phyloP scores from a whole-genome alignment of 306 rosid genomes.

The Parietaria judaica region DNA sequence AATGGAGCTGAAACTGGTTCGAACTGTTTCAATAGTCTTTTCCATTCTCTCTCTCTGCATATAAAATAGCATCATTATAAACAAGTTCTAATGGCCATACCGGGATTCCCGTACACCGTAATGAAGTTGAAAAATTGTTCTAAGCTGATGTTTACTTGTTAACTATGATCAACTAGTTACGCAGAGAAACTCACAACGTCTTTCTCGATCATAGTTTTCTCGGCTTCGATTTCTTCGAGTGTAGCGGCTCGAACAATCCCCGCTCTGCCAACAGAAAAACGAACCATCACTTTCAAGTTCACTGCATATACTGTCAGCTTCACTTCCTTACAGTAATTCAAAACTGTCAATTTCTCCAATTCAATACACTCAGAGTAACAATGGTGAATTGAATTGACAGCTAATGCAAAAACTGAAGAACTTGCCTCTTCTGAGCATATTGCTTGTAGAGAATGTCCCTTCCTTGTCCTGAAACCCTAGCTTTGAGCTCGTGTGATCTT shows the following conservation, averaged over 20 bases:
- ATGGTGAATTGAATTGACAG: background rate
- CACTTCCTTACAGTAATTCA: too few species aligned
- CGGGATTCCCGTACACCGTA: background rate
- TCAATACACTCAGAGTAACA: background rate
- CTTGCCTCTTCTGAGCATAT: slow-evolving; percentile 38
- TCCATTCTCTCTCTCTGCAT: slow-evolving; percentile 79
- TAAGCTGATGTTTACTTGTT: background rate
- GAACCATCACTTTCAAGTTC: background rate
- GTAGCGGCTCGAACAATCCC: slow-evolving; percentile 67
- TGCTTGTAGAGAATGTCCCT: slow-evolving; percentile 22
- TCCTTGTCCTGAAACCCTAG: slow-evolving; percentile 29
- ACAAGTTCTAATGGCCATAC: background rate
- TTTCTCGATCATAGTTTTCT: slow-evolving; percentile 60
- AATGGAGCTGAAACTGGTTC: slow-evolving; percentile 69
- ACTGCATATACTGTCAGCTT: too few species aligned
- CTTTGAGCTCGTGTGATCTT: slow-evolving; percentile 23
- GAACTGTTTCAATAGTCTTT: slow-evolving; percentile 63
- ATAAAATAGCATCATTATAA: slow-evolving; percentile 1
- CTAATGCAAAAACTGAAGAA: background rate
- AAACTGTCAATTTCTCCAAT: background rate
- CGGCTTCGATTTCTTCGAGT: slow-evolving; percentile 95
- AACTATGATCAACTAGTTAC: background rate
- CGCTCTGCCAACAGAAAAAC: slow-evolving; percentile 25
- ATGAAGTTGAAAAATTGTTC: background rate
- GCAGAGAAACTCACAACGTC: slow-evolving; percentile 53